Conservation (phyloP, 2,329 filamentous ascomycete genomes). For the Penicillium decumbens region DNA sequence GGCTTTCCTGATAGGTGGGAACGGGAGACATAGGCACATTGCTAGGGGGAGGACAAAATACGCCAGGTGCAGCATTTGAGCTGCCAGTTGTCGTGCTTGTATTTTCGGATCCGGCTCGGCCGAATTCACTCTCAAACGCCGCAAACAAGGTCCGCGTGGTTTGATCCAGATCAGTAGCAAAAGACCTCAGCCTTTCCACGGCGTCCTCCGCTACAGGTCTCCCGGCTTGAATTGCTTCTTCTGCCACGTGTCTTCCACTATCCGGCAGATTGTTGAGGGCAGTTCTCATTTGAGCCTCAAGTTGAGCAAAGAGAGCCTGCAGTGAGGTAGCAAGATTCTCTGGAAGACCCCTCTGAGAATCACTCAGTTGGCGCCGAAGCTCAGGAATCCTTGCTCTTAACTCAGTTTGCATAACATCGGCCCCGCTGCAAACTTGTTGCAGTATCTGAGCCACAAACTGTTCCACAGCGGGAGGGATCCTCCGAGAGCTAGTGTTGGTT, state of each 20-base stretch:
- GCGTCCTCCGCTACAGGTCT: slow-evolving; percentile 36
- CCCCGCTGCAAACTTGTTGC: slow-evolving; percentile 32
- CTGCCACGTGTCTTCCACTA: slow-evolving; percentile 33
- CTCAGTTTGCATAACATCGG: slow-evolving; percentile 36
- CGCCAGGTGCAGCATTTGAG: slow-evolving; percentile 1
- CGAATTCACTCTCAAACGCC: slow-evolving; percentile 36
- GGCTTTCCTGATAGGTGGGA: neutral
- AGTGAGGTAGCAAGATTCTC: slow-evolving; percentile 35
- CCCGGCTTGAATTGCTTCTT: slow-evolving; percentile 35
- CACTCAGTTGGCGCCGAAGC: slow-evolving; percentile 35
- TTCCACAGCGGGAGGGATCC: slow-evolving; percentile 25
- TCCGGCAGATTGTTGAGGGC: slow-evolving; percentile 37
- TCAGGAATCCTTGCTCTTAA: slow-evolving; percentile 36
- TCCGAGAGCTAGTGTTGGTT: slow-evolving; percentile 8
- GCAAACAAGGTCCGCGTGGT: slow-evolving; percentile 37
- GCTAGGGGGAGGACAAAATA: neutral
- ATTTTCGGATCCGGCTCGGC: slow-evolving; percentile 14
- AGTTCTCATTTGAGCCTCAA: slow-evolving; percentile 38
- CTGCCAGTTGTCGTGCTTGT: slow-evolving; percentile 6
- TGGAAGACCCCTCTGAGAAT: slow-evolving; percentile 35
- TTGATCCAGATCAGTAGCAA: slow-evolving; percentile 41
- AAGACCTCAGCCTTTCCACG: slow-evolving; percentile 36
- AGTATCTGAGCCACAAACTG: slow-evolving; percentile 32
- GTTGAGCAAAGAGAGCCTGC: slow-evolving; percentile 31
- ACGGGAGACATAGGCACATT: neutral